phyloP scores from a whole-genome alignment of 495 filamentous ascomycete genomes.

The Tetracladium marchalianum region DNA sequence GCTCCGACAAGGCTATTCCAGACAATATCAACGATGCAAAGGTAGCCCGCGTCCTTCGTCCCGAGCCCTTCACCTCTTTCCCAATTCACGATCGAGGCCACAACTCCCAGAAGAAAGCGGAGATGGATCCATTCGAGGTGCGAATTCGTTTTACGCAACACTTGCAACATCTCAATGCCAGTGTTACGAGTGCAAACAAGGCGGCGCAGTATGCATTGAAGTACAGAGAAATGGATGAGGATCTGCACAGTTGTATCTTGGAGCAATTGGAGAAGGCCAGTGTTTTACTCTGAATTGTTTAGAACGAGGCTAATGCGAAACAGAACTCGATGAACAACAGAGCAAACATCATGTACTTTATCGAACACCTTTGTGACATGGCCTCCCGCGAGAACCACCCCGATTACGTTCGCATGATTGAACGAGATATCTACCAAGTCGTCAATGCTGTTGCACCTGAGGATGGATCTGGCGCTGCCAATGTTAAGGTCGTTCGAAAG shows the following conservation, averaged over 20 bases:
- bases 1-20: neutral
- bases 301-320: neutral
- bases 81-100: constrained; percentile 4
- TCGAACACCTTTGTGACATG: constrained; percentile 89
- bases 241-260: constrained; percentile 91
- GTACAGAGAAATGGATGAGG: constrained; percentile 86
- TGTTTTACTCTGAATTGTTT: constrained; percentile 21
- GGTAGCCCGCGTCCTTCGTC: neutral
- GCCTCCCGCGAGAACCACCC: constrained; percentile 61
- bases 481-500: constrained; percentile 82
- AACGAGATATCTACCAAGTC: constrained; percentile 79
- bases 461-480: constrained; percentile 84
- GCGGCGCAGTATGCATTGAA: constrained; percentile 91
- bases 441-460: constrained; percentile 82
- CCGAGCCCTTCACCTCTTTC: neutral
- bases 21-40: neutral
- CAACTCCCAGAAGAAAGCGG: neutral
- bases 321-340: constrained; percentile 87
- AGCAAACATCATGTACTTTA: constrained; percentile 99
- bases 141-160: constrained; percentile 91
- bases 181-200: constrained; percentile 79
- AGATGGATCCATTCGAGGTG: constrained; percentile 88
- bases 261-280: constrained; percentile 81
- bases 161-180: constrained; percentile 81
- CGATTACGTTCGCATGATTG: constrained; percentile 85